A percentile compares a stretch with the other conserved stretches of the same genome.
Evolutionary conservation across 2,329 filamentous ascomycete species (phyloP).

Genomic region (Paraphaeosphaeria minitans): DNA sequence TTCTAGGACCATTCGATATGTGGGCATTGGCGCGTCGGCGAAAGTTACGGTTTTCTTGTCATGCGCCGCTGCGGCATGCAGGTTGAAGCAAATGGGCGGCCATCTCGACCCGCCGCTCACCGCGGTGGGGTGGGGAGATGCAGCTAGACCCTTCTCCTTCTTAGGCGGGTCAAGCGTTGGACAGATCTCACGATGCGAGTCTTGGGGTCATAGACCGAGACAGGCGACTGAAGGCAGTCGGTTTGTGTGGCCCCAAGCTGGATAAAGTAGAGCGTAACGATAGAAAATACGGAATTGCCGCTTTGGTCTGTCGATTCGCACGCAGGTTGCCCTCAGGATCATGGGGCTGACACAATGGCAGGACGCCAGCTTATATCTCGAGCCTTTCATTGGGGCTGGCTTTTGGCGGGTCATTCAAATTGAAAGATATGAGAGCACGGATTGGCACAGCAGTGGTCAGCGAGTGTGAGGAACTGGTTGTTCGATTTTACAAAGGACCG

Average conservation of each 20-base stretch:
- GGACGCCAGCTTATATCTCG: no score
- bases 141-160: constrained; percentile 36
- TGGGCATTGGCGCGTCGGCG: constrained; percentile 37
- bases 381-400: no score
- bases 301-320: no score
- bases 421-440: no score
- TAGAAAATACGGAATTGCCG: no score
- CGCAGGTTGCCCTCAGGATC: no score
- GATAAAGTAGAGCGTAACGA: no score
- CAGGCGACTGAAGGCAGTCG: background rate
- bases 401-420: no score
- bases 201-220: constrained; percentile 2
- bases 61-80: constrained; percentile 34
- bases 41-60: constrained; percentile 33
- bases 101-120: constrained; percentile 25
- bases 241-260: no score
- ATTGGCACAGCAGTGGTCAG: constrained; percentile 14
- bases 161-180: constrained; percentile 30
- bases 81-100: constrained; percentile 22
- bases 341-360: no score
- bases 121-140: constrained; percentile 23
- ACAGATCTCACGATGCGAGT: constrained; percentile 15
- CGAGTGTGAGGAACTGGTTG: constrained; percentile 42
- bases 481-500: constrained; percentile 49
- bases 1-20: constrained; percentile 12